phyloP scores from a whole-genome alignment of 1,284 basidiomycete species.

The Apiotrichum montevideense region DNA sequence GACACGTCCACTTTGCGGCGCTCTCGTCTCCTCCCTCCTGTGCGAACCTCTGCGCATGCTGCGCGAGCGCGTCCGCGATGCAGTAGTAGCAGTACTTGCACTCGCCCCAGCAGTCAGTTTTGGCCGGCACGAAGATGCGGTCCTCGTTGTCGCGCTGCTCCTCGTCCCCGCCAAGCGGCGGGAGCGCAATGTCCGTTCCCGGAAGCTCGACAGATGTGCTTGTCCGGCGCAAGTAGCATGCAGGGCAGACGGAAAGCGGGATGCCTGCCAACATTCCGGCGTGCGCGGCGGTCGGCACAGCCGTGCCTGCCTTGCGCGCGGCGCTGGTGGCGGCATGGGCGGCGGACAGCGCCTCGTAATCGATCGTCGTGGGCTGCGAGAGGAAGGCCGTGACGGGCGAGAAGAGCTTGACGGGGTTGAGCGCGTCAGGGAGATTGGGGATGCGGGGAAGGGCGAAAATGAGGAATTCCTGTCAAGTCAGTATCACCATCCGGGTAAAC shows the following conservation, averaged over 20 bases:
- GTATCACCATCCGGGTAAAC: background rate
- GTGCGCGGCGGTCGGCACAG: slow-evolving; percentile 17
- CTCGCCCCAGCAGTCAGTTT: slow-evolving; percentile 52
- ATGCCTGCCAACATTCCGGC: slow-evolving; percentile 41
- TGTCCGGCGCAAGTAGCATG: slow-evolving; percentile 43
- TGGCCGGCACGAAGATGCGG: slow-evolving; percentile 40
- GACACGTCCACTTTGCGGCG: slow-evolving; percentile 60
- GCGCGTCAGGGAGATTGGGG: slow-evolving; percentile 51
- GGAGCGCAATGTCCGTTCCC: slow-evolving; percentile 17
- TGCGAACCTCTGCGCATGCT: slow-evolving; percentile 42
- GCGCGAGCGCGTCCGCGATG: slow-evolving; percentile 63
- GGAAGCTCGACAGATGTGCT: slow-evolving; percentile 25
- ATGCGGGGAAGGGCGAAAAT: slow-evolving; percentile 86
- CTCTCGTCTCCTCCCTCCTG: slow-evolving; percentile 5
- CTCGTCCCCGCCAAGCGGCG: slow-evolving; percentile 9
- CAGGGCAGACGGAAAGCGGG: slow-evolving; percentile 44
- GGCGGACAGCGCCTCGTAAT: slow-evolving; percentile 22
- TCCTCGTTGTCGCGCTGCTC: slow-evolving; percentile 24
- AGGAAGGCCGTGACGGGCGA: slow-evolving; percentile 22
- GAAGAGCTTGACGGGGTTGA: slow-evolving; percentile 54
- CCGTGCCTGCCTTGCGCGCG: slow-evolving; percentile 7
- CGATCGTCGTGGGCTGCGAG: slow-evolving; percentile 22
- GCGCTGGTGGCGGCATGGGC: slow-evolving; percentile 8
- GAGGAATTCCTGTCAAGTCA: slow-evolving; percentile 72
- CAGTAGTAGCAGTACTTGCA: slow-evolving; percentile 86